phyloP scores from a whole-genome alignment of 176 grass and related monocot genomes.

The Lolium perenne region DNA sequence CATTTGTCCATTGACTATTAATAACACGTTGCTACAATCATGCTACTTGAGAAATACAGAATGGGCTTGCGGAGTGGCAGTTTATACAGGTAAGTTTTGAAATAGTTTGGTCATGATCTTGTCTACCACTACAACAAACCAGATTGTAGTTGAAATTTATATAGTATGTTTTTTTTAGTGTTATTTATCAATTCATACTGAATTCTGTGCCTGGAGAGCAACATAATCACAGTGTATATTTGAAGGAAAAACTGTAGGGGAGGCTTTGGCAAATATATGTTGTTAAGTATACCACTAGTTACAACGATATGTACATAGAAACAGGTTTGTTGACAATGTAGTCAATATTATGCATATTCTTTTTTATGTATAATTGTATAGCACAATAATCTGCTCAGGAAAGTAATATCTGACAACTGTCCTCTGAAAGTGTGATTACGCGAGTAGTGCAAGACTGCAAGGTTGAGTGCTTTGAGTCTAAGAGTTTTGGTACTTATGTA shows the following conservation, averaged over 20 bases:
- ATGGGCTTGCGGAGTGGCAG: slow-evolving; percentile 97
- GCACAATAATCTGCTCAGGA: background rate
- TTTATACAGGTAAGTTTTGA: slow-evolving; percentile 83
- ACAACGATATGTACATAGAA: background rate
- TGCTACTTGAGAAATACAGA: slow-evolving; percentile 98
- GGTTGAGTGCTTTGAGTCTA: background rate
- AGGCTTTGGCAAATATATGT: background rate
- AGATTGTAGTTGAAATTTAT: slow-evolving; percentile 28
- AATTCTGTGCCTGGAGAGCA: background rate
- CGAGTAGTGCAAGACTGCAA: background rate
- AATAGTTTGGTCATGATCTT: background rate
- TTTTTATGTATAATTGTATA: background rate
- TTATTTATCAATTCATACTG: background rate
- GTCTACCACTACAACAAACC: background rate
- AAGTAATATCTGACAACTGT: background rate
- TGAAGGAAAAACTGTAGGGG: background rate
- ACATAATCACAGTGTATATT: background rate
- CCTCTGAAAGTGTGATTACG: background rate
- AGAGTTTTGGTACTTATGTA: background rate
- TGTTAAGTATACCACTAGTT: background rate
- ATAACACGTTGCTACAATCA: slow-evolving; percentile 93
- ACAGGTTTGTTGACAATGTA: slow-evolving; percentile 5
- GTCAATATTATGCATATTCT: background rate
- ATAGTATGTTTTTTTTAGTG: background rate
- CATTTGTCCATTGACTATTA: slow-evolving; percentile 83